Conservation (phyloP, 139 green algal genomes). For the Asterochloris sp. region DNA sequence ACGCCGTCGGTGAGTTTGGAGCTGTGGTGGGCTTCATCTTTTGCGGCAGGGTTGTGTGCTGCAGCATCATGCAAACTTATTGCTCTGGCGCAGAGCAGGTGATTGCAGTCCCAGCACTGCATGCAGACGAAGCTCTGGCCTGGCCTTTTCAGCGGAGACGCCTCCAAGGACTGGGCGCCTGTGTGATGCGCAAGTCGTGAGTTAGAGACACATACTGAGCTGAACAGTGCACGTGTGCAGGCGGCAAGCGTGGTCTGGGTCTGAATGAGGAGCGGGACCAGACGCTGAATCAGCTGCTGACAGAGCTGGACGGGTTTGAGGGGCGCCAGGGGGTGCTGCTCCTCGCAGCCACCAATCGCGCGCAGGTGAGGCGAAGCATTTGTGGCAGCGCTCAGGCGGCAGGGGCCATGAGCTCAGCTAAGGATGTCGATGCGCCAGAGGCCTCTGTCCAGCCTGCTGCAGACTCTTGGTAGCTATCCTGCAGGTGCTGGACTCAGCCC, state of each 20-base stretch:
- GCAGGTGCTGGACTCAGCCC: constrained; percentile 75
- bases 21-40: no score
- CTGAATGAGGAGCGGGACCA: constrained; percentile 96
- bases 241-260: constrained; percentile 68
- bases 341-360: constrained; percentile 88
- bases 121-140: no score
- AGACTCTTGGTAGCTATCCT: background rate
- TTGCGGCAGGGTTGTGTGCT: no score
- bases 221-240: constrained; percentile 10
- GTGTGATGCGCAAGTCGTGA: no score
- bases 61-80: no score
- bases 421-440: background rate
- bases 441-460: background rate
- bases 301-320: constrained; percentile 92
- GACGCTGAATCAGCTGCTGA: constrained; percentile 93
- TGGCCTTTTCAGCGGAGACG: no score
- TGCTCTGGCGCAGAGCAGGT: no score
- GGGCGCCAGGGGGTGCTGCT: constrained; percentile 65
- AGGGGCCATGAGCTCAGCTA: background rate
- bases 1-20: constrained; percentile 70
- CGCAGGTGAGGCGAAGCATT: constrained; percentile 44
- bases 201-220: no score
- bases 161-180: no score
- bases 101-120: no score
- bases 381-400: background rate